Evolutionary conservation across 2,329 filamentous ascomycete species (phyloP), one percentile per base, ranked within the genome.

Genomic region (Emmonsiellopsis sp.): DNA sequence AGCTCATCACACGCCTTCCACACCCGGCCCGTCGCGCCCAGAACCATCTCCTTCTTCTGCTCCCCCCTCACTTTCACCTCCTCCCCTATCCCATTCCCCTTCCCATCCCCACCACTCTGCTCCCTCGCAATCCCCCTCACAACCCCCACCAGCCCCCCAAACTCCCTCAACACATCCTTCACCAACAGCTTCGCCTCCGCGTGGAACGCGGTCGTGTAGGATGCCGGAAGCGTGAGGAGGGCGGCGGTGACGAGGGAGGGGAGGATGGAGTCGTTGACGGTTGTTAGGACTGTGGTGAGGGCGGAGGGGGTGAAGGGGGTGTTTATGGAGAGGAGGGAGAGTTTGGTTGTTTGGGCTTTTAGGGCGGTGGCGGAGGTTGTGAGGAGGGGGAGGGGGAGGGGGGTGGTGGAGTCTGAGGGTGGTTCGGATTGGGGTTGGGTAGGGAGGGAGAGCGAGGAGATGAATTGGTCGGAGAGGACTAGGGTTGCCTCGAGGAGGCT

Each of bases 1-100:
- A 95, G 66, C 7, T 80, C 78, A 69, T 96, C 91, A 63, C 91
- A 96, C 6, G 84, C 80, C 52, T 87, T 81, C 91, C 91, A 96
- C 1, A 95, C 73, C 5, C 90, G 77, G 9, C 89, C 90, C 0
- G 90, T 93, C 1, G 81, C 76, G 5, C 81, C 78, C 13, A 93
- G 79, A 35, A 80, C 51, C 84, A 73, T 58, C 68, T 76, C 61
- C 74, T 78, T 69, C 67, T 70, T 69, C 67, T 70, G 61, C 35
- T 50, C 50, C 37, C 65, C 65, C 50, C 64, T 63, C 53, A 67
- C 57, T 2, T 11, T 13, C n/a, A n/a, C n/a, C n/a, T n/a, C n/a
- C n/a, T n/a, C n/a, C n/a, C n/a, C n/a, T n/a, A n/a, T n/a, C 16
- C 37, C 46, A 20, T 2, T 16, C 45, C 26, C 30, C 32, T 16